Base-by-base conservation (phyloP, 1,284 basidiomycete genomes). In the Fomitiporia mediterranea region DNA sequence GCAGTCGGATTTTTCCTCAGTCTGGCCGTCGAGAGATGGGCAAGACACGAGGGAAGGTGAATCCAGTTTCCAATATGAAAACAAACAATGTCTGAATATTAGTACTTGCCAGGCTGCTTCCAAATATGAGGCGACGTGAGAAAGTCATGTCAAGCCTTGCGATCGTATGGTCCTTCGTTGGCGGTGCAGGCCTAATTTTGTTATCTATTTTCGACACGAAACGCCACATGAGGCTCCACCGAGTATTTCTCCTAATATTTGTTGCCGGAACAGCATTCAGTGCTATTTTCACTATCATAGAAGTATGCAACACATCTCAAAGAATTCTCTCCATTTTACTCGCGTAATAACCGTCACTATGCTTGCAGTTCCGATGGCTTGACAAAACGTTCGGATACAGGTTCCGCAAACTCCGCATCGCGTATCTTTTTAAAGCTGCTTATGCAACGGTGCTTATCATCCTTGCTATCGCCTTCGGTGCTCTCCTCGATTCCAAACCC, bases 201-300 rank as follows among this genome's bases (percentile, higher is more conserved):
- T 74, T 89, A 1, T 82, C 84, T 4, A 71, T 86, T 2, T 84
- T 88, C 62, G 86, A 89, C 65, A 86, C 83, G 1, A 73, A 74
- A 57, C 75, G 76, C 0, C 73, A 79, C 64, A 61, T 72, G 2
- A 74, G 64, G 13, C 61, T 74, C 8, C 86, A 89, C 64, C 68
- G 81, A 15, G 58, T 72, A 17, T 88, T 86, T 62, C 74, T 89
- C 21, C 73, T 87, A 35, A 69, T 89, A 5, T 86, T 85, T 66
- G 79, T 85, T 55, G 28, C 81, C 25, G 83, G 83, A 11, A 80
- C 89, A 1, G 79, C 74, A 1, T 64, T 89, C 34, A 84, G 81
- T 57, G 84, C 84, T 7, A 78, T 89, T 37, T 89, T 89, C 69
- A 84, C 84, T 3, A 72, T 87, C 15, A 57, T 79, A n/a, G 86